Base-by-base conservation (phyloP, 495 filamentous ascomycete species). In the Amphirosellinia nigrospora region DNA sequence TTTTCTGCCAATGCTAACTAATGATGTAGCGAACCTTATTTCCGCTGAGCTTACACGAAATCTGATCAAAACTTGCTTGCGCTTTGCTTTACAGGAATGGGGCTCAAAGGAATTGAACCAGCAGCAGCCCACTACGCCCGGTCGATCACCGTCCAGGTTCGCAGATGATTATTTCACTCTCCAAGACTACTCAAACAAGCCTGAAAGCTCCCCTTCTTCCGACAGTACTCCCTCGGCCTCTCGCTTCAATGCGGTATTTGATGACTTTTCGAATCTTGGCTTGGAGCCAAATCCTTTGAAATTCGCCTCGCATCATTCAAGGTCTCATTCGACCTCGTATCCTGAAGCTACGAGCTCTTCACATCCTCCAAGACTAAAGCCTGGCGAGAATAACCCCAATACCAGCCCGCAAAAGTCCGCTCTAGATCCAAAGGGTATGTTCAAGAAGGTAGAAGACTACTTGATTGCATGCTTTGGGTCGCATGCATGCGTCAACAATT, bases 401-500 rank as follows among this genome's bases (percentile, higher is more conserved):
- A 6, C 55, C 60, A 66, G 71, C 26, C 38, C 72, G 52, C 21
- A 78, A 64, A 43, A 68, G 73, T 50, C 72, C 8, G 73, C 72
- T 38, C 63, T 72, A 0, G 80, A 82, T 8, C 72, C 77, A 2
- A 82, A 75, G 65, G 78, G 75, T 26, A 83, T 93, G 15, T 97
- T 97, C 74, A 87, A 86, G 68, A 85, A 82, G 26, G 75, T 97
- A 55, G 94, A 97, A 78, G 91, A 93, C 64, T 93, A 94, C 75
- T 86, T 97, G 38, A 80, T 90, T 32, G 75, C 75, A 23, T 88
- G 87, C 63, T 92, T 97, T 73, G 89, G 86, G 56, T 87, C 88
- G 13, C 89, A 88, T 73, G 86, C 91, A 38, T 90, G 87, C 75
- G 79, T 97, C 10, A 96, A 97, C 74, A 80, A 79, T 45, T 92